Evolutionary conservation across 352 stramenopile genomes (phyloP).

Genomic region (Phytophthora pistaciae): DNA sequence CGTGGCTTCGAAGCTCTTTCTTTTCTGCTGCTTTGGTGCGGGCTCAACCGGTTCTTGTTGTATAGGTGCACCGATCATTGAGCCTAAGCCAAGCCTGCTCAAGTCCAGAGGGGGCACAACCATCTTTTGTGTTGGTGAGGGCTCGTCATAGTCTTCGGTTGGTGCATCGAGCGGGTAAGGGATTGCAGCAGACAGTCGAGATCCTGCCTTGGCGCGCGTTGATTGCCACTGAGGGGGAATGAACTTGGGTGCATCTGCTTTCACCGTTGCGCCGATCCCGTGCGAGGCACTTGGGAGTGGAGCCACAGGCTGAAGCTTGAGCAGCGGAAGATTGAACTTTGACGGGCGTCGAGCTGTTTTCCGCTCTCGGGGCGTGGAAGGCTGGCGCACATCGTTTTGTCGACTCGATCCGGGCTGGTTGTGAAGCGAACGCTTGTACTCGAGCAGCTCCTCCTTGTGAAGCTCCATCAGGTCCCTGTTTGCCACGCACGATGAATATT

Average conservation of each 20-base stretch:
- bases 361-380: slow-evolving; percentile 14
- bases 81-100: slow-evolving; percentile 20
- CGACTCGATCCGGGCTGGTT: slow-evolving; percentile 22
- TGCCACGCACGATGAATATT: not conserved
- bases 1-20: slow-evolving; percentile 51
- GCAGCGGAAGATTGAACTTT: slow-evolving; percentile 31
- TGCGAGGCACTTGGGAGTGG: slow-evolving; percentile 20
- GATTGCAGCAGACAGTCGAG: slow-evolving; percentile 15
- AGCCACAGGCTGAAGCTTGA: slow-evolving; percentile 31
- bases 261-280: slow-evolving; percentile 5
- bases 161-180: slow-evolving; percentile 4
- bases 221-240: slow-evolving; percentile 69
- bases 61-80: slow-evolving; percentile 7
- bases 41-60: slow-evolving; percentile 20
- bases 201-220: slow-evolving; percentile 47
- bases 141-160: slow-evolving; percentile 8
- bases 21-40: slow-evolving; percentile 41
- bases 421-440: slow-evolving; percentile 52
- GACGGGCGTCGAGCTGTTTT: slow-evolving; percentile 19
- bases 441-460: slow-evolving; percentile 78
- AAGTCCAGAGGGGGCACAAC: slow-evolving; percentile 44
- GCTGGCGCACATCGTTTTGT: not conserved
- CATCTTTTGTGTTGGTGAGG: slow-evolving; percentile 12
- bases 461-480: slow-evolving; percentile 71
- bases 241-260: slow-evolving; percentile 23